Evolutionary conservation across 805 yeast species (phyloP).

Genomic region (Lipomyces anomalus): DNA sequence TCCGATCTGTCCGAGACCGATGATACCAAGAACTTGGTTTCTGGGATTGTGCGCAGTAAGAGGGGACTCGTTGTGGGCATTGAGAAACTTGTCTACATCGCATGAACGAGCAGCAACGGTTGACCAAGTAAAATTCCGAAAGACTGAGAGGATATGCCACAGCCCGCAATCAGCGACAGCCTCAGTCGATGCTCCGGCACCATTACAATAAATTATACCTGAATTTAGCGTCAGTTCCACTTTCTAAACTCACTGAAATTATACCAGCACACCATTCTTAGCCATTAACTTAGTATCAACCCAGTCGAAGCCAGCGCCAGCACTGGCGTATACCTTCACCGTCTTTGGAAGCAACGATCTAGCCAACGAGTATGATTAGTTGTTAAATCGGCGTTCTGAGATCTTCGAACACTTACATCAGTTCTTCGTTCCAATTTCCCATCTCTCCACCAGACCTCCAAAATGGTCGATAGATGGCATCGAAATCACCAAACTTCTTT

Average conservation of each 20-base stretch:
- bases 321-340: conserved; percentile 9
- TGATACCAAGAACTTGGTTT: background rate
- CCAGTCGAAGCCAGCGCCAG: conserved; percentile 10
- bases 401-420: too few species aligned
- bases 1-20: conserved; percentile 1
- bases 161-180: conserved; percentile 7
- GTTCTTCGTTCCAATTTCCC: conserved; percentile 7
- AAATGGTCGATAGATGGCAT: conserved; percentile 4
- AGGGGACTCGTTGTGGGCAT: conserved; percentile 2
- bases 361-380: too few species aligned
- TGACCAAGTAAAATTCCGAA: conserved; percentile 6
- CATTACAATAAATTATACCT: conserved; percentile 1
- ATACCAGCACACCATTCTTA: background rate
- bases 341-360: conserved; percentile 6
- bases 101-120: conserved; percentile 5
- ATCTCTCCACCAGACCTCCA: conserved; percentile 5
- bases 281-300: conserved; percentile 1
- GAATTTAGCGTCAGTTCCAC: too few species aligned
- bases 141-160: conserved; percentile 1
- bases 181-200: conserved; percentile 5
- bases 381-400: too few species aligned
- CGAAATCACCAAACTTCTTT: conserved; percentile 7
- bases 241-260: background rate
- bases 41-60: background rate
- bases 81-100: conserved; percentile 2